Evolutionary conservation across 306 rosid genomes (phyloP), one percentile per base, ranked within the genome.

Genomic region (Heteromeles arbutifolia): DNA sequence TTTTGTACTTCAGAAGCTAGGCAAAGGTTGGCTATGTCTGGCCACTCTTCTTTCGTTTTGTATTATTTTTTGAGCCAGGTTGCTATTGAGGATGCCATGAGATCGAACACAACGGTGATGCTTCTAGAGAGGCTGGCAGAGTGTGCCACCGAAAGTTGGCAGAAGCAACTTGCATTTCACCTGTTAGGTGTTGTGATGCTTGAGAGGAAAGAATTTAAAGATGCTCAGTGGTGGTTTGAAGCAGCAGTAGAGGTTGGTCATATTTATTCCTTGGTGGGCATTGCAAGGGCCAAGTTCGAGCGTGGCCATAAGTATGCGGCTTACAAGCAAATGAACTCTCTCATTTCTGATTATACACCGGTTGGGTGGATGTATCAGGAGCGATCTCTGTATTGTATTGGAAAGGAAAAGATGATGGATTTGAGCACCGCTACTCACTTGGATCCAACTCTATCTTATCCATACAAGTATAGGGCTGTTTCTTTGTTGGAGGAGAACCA

Each of bases 301-400:
- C 91, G 91, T 5, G 98, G 97, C 25, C 98, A 93, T 75, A 89
- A 81, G 52, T 93, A 89, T 81, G 78, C 81, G 0, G 98, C 98
- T 0, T 93, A 90, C 84, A 93, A 93, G 83, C 73, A 83, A 83
- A 87, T 87, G 84, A 93, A 86, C 75, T 85, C 90, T 3, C 90
- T 93, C 65, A 77, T 93, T 79, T 81, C 86, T 28, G 89, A 89
- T 77, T 72, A 87, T 74, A 78, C 84, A 72, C 91, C 98, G 3
- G 89, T 80, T 84, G 98, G 97, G 0, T 93, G 98, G 98, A 93
- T 93, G 95, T 89, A 93, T 85, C 95, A 90, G 80, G 98, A 93
- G 74, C 89, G 96, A 65, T 82, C 98, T 78, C n/a, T 93, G 81
- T 93, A 93, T 78, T 85, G 89, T 77, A 57, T 62, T 24, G 98